Conservation (phyloP, 257 asterid species). For the Ophiorrhiza pumila region DNA sequence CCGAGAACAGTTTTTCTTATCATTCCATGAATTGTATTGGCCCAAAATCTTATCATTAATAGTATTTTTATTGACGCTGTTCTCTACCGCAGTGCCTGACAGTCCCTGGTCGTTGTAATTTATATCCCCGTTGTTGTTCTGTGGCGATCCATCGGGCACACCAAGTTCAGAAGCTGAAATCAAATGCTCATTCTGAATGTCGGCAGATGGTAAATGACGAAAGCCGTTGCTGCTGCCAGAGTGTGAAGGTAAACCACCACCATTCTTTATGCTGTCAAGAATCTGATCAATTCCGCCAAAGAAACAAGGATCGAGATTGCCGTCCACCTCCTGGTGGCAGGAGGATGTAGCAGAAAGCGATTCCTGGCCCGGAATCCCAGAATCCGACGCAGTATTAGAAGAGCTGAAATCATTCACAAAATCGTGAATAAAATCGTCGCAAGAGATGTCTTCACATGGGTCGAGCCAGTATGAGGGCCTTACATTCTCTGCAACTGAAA, state of each 20-base stretch:
- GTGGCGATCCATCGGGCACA: neutral
- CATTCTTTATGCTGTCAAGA: conserved; percentile 54
- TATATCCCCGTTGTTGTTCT: conserved; percentile 8
- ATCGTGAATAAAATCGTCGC: conserved; percentile 49
- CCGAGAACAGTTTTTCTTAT: conserved; percentile 8
- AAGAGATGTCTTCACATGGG: conserved; percentile 76
- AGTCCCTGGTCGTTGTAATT: neutral
- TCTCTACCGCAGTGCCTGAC: neutral
- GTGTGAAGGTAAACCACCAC: conserved; percentile 30
- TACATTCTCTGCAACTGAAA: conserved; percentile 31
- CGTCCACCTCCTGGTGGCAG: neutral
- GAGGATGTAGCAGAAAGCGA: neutral
- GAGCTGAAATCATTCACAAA: conserved; percentile 55
- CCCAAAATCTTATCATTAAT: conserved; percentile 6
- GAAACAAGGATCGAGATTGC: conserved; percentile 44
- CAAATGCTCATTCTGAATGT: neutral
- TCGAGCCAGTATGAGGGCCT: conserved; percentile 86
- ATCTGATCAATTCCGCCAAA: conserved; percentile 75
- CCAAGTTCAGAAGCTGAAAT: conserved; percentile 10
- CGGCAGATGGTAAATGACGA: conserved; percentile 20
- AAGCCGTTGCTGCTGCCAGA: conserved; percentile 16
- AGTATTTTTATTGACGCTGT: neutral
- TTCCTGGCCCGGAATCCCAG: neutral
- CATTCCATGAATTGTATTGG: neutral
- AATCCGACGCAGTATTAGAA: conserved; percentile 14